phyloP scores from a whole-genome alignment of 345 rosid species.

The Raphanus sativus region DNA sequence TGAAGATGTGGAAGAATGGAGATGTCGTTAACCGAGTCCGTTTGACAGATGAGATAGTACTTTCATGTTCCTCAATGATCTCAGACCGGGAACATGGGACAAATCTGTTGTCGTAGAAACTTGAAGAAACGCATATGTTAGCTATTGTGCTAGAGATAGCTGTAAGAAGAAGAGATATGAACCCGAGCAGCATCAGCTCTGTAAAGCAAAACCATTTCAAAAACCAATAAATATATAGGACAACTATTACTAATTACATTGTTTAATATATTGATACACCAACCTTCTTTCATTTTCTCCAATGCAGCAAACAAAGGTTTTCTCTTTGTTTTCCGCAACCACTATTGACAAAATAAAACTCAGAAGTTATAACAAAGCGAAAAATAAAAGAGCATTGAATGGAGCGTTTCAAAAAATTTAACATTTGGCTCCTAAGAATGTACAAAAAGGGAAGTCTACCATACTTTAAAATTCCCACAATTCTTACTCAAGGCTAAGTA shows the following conservation, averaged over 20 bases:
- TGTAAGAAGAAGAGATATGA: conserved; percentile 88
- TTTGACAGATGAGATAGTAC: conserved; percentile 42
- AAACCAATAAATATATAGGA: conserved; percentile 3
- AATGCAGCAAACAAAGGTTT: conserved; percentile 81
- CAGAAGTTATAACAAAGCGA: neutral
- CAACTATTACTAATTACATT: neutral
- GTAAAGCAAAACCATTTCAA: conserved; percentile 23
- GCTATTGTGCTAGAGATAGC: conserved; percentile 83
- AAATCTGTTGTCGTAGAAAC: conserved; percentile 70
- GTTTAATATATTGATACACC: neutral
- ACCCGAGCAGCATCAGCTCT: conserved; percentile 99
- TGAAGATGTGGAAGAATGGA: conserved; percentile 38
- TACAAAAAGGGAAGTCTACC: neutral
- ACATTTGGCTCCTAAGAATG: neutral
- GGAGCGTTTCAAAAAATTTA: neutral
- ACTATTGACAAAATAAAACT: conserved; percentile 46
- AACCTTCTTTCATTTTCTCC: conserved; percentile 98
- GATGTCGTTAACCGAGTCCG: conserved; percentile 51
- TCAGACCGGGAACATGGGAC: conserved; percentile 76
- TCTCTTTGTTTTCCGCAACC: conserved; percentile 75
- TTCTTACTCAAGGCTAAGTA: neutral
- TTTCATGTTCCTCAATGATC: conserved; percentile 47
- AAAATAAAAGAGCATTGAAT: neutral
- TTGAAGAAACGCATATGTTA: conserved; percentile 80
- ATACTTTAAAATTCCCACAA: neutral